These are phyloP conservation scores for Aquilaria malaccensis DNA, from an alignment of 345 rosid species.

Conservation along the genomic window DNA sequence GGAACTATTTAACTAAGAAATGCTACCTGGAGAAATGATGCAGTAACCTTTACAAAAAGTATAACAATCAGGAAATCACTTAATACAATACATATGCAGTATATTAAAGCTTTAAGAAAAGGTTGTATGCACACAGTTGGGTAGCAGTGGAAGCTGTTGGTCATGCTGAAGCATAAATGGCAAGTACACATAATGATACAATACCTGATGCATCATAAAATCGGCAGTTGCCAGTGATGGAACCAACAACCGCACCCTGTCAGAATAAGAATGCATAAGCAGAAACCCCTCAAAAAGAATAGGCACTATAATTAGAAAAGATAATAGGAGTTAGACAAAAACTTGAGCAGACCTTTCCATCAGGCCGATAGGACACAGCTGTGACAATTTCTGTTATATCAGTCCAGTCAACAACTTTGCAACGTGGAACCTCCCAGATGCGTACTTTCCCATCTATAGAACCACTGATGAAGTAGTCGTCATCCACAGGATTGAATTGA, in stretches of 20 bases:
- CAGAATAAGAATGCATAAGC: not conserved
- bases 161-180: too few species aligned
- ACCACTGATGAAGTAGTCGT: slow-evolving; percentile 46
- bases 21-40: too few species aligned
- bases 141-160: too few species aligned
- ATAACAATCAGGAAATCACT: too few species aligned
- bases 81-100: too few species aligned
- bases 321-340: not conserved
- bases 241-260: slow-evolving; percentile 33
- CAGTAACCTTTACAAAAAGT: too few species aligned
- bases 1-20: too few species aligned
- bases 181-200: not conserved
- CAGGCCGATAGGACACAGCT: slow-evolving; percentile 35
- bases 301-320: not conserved
- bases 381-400: slow-evolving; percentile 38
- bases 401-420: slow-evolving; percentile 42
- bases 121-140: too few species aligned
- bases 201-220: slow-evolving; percentile 35
- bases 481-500: slow-evolving; percentile 48
- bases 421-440: slow-evolving; percentile 26
- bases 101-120: too few species aligned
- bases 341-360: slow-evolving; percentile 32
- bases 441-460: slow-evolving; percentile 54
- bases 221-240: slow-evolving; percentile 31
- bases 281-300: not conserved